phyloP scores from a whole-genome alignment of 495 filamentous ascomycete species.

The Neurospora tetraspora region DNA sequence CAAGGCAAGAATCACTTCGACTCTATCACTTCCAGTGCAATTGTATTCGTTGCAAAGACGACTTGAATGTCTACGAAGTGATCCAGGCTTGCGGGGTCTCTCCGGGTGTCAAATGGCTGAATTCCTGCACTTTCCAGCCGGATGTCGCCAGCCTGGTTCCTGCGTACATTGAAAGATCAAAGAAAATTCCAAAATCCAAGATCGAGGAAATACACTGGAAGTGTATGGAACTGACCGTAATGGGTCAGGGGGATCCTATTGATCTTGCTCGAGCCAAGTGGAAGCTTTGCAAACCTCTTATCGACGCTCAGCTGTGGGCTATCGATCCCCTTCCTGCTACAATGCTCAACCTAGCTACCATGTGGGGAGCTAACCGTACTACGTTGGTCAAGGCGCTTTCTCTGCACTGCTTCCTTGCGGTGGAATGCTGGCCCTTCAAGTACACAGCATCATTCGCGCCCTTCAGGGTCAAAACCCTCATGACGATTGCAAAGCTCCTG shows the following conservation, averaged over 20 bases:
- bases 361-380: slow-evolving; percentile 15
- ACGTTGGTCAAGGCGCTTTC: slow-evolving; percentile 24
- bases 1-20: slow-evolving; percentile 24
- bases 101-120: not conserved
- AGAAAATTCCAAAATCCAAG: slow-evolving; percentile 2
- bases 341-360: slow-evolving; percentile 14
- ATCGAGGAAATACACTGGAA: slow-evolving; percentile 17
- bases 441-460: slow-evolving; percentile 27
- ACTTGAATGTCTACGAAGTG: slow-evolving; percentile 37
- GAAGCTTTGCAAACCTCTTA: slow-evolving; percentile 28
- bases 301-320: slow-evolving; percentile 27
- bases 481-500: slow-evolving; percentile 29
- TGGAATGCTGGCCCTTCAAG: slow-evolving; percentile 27
- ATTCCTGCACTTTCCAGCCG: not conserved
- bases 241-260: slow-evolving; percentile 4
- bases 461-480: slow-evolving; percentile 26
- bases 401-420: slow-evolving; percentile 27
- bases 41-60: slow-evolving; percentile 30
- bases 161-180: slow-evolving; percentile 17
- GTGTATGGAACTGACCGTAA: slow-evolving; percentile 3
- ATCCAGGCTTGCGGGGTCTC: not conserved
- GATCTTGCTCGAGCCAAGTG: slow-evolving; percentile 17
- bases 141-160: slow-evolving; percentile 16
- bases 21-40: slow-evolving; percentile 34
- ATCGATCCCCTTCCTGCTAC: slow-evolving; percentile 27